Evolutionary conservation across 1,284 basidiomycete genomes (phyloP), one percentile per base, ranked within the genome.

Genomic region (Cryptococcus jaspeensis): DNA sequence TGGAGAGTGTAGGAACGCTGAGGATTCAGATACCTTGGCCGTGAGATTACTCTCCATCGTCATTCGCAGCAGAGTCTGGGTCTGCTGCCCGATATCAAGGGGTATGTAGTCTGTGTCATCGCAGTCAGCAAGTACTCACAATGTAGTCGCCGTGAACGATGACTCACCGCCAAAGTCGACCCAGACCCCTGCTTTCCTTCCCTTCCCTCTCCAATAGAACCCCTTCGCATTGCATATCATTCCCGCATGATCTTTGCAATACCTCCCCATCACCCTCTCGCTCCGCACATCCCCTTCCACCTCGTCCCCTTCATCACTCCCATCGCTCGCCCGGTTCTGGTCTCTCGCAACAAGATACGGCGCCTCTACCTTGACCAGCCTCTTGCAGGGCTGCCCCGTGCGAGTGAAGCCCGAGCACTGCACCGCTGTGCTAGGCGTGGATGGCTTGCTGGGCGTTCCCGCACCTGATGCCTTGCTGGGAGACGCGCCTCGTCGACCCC

Each of bases 41-140:
- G 73, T 73, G 16, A 78, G 53, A 2, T 64, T 58, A 42, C 70
- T 72, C 55, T 78, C 77, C 77, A 78, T 78, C 1, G 74, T 73
- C 58, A 72, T 70, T 6, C 75, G 57, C 22, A 78, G 54, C n/a
- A 76, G 55, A 9, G 74, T 67, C 56, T 74, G 73, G 3, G 74
- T 77, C 58, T 78, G 75, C 58, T 73, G 71, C 3, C 74, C 72
- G 6, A 77, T 54, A 39, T 72, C 67, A 1, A 55, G 16, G 7
- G 74, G 72, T 44, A 78, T 72, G 52, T 60, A 77, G 12, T 74
- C 76, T 75, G 35, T 47, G 16, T 8, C 44, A 12, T 35, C n/a
- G 32, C 9, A 9, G 28, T 32, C 28, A 32, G 28, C 9, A 32
- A 32, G 50, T 9, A 20, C 8, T 9, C 6, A 37, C 9, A 9